Base-by-base conservation (phyloP, 345 rosid genomes). In the Isatis tinctoria region DNA sequence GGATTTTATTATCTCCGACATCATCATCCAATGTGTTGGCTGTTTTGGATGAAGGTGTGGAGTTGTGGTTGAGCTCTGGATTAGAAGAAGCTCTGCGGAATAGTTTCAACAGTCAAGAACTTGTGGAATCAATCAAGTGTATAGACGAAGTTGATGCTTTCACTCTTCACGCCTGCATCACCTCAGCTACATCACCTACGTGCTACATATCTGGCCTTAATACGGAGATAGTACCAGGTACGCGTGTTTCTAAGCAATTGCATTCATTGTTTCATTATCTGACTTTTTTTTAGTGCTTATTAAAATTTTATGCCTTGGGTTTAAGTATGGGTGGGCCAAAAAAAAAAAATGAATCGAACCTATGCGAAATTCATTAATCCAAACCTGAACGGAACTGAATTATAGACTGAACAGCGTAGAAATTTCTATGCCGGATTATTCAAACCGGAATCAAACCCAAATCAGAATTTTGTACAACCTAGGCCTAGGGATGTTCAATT, bases 1-100 rank as follows among this genome's bases (percentile, higher is more conserved):
- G 98, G 98, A 67, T 90, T 60, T 41, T 89, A 47, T 53, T 82
- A 45, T 73, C 74, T 68, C 82, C 85, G 10, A 58, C n/a, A n/a
- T n/a, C 57, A 22, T 67, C 82, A 56, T 37, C 66, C 20, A 67
- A 35, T 61, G 18, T 83, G 45, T 57, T 73, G 79, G 63, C 72
- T 69, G 86, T 89, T 81, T 63, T 89, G 44, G 79, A 74, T 8
- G 89, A 90, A 76, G 92, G 96, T 75, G 76, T 77, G 51, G 39
- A 72, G 26, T 9, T 79, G 49, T 96, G 99, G 99, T 80, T 82
- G 52, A 85, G 82, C 81, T 87, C 97, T 3, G 94, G 98, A 64
- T 84, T 96, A 36, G 76, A 78, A 80, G 88, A 87, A 80, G 91
- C 94, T 70, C 76, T 92, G 16, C 62, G 30, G 41, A 76, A 58